A percentile compares a stretch with the other conserved stretches of the same genome.
Evolutionary conservation across 805 yeast species (phyloP).

Genomic region (Metschnikowia matae): DNA sequence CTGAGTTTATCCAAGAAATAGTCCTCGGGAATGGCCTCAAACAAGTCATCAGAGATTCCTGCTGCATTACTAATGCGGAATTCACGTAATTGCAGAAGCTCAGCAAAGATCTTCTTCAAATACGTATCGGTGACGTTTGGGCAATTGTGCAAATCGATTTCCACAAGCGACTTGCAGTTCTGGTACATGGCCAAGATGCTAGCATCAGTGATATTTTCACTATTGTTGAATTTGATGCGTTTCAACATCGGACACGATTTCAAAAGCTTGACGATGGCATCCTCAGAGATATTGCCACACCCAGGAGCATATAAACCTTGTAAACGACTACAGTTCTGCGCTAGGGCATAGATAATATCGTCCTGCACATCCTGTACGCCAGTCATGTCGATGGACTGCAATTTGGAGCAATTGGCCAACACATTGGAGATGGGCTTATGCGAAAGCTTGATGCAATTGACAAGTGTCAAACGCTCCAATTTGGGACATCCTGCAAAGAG

Average conservation of each 20-base stretch:
- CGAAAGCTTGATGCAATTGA: conserved; percentile 67
- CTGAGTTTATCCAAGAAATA: conserved; percentile 62
- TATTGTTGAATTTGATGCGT: conserved; percentile 76
- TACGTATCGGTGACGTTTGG: conserved; percentile 66
- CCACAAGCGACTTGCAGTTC: conserved; percentile 79
- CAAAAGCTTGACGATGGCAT: conserved; percentile 56
- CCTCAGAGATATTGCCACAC: conserved; percentile 66
- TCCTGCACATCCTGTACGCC: conserved; percentile 67
- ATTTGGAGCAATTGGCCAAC: conserved; percentile 57
- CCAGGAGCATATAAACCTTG: conserved; percentile 91
- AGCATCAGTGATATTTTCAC: conserved; percentile 59
- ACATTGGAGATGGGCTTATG: conserved; percentile 59
- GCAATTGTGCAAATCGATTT: conserved; percentile 84
- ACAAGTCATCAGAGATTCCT: conserved; percentile 64
- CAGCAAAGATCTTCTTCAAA: conserved; percentile 52
- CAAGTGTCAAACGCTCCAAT: conserved; percentile 81
- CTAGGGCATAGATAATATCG: conserved; percentile 62
- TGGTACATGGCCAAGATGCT: conserved; percentile 56
- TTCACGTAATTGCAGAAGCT: conserved; percentile 73
- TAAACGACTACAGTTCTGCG: conserved; percentile 65
- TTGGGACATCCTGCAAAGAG: conserved; percentile 66
- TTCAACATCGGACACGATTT: conserved; percentile 68
- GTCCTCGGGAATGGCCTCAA: conserved; percentile 48
- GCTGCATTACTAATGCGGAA: conserved; percentile 73
- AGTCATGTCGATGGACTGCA: conserved; percentile 85